phyloP scores from a whole-genome alignment of 805 yeast species.

The Cyberlindnera euphorbiae region DNA sequence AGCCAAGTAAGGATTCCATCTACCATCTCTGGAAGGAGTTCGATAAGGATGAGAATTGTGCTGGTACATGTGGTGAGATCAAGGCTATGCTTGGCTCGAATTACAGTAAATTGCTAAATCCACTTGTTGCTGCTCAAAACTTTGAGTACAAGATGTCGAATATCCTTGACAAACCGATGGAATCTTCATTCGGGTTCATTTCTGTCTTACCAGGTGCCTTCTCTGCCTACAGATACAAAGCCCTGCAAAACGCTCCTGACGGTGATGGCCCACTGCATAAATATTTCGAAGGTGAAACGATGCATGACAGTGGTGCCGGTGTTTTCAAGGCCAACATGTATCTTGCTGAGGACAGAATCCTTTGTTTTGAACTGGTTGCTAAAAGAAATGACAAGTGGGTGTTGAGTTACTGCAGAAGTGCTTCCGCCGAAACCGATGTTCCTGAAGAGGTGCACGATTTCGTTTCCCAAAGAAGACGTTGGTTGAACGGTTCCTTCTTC shows the following conservation, averaged over 20 bases:
- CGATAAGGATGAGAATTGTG: constrained; percentile 68
- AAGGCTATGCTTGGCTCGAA: constrained; percentile 73
- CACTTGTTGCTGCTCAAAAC: constrained; percentile 93
- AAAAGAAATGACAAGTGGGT: constrained; percentile 70
- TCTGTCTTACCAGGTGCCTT: constrained; percentile 96
- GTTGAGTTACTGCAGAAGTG: constrained; percentile 78
- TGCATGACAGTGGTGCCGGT: constrained; percentile 63
- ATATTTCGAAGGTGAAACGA: constrained; percentile 87
- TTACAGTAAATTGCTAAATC: constrained; percentile 58
- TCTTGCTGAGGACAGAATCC: constrained; percentile 91
- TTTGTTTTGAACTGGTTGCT: constrained; percentile 94
- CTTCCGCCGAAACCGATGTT: constrained; percentile 93
- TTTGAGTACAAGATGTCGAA: constrained; percentile 96
- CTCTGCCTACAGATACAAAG: constrained; percentile 86
- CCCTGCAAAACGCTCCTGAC: constrained; percentile 57
- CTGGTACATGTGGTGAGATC: constrained; percentile 98
- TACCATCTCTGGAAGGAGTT: constrained; percentile 90
- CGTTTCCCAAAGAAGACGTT: constrained; percentile 87
- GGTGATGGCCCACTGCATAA: constrained; percentile 86
- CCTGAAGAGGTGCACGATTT: constrained; percentile 86
- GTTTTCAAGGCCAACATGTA: constrained; percentile 95
- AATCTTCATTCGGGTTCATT: constrained; percentile 89
- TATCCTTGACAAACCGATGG: constrained; percentile 93
- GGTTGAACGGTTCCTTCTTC: constrained; percentile 96
- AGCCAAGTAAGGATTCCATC: constrained; percentile 78